A percentile compares a stretch with the other conserved stretches of the same genome.
phyloP scores from a whole-genome alignment of 1,139 yeast genomes.

The Geotrichum candidum region DNA sequence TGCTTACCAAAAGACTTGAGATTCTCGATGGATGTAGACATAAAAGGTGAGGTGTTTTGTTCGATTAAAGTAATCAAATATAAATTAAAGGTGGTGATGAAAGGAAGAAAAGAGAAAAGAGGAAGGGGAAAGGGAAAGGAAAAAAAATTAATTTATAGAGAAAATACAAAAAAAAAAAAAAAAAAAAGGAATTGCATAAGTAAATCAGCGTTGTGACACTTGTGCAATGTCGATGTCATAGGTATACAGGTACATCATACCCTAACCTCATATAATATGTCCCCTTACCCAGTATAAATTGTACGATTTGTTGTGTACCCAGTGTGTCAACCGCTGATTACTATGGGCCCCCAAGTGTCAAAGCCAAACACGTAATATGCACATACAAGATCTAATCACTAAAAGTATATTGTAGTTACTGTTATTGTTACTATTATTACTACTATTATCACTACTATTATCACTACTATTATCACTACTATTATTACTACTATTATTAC shows the following conservation, averaged over 20 bases:
- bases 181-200: background rate
- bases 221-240: background rate
- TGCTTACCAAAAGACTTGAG: slow-evolving; percentile 83
- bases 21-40: slow-evolving; percentile 80
- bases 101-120: background rate
- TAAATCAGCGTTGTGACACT: background rate
- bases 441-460: no score
- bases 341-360: no score
- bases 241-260: no score
- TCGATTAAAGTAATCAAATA: no score
- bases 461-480: background rate
- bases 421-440: no score
- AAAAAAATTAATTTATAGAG: background rate
- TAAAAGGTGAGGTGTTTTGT: slow-evolving; percentile 22
- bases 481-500: background rate
- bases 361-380: background rate
- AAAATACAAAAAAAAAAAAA: background rate
- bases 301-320: no score
- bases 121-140: slow-evolving; percentile 5
- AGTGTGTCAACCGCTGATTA: no score
- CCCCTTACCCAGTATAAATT: no score
- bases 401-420: no score
- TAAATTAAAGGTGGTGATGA: no score
- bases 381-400: background rate
- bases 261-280: no score